Percentiles rank a stretch among this genome's conserved stretches.
These are phyloP conservation scores for Pseudonitzschia pungens DNA, from an alignment of 108 stramenopile species.

Conservation along the genomic window DNA sequence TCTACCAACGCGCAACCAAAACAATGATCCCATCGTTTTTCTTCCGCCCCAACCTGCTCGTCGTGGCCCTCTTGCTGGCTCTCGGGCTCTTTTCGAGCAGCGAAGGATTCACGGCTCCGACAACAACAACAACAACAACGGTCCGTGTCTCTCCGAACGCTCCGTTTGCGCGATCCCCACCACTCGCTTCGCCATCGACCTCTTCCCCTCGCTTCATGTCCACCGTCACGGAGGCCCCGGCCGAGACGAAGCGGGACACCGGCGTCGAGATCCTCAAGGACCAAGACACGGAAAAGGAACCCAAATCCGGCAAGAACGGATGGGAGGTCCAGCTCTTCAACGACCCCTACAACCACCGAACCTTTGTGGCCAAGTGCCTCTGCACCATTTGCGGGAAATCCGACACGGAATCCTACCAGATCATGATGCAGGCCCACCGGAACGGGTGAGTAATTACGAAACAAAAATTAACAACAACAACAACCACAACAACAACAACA, in stretches of 20 bases:
- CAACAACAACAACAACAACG: too few species aligned
- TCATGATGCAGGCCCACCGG: slow-evolving; percentile 81
- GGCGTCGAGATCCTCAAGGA: slow-evolving; percentile 17
- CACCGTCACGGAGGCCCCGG: slow-evolving; percentile 27
- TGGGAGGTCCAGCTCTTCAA: slow-evolving; percentile 74
- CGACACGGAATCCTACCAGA: slow-evolving; percentile 54
- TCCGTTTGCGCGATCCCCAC: neutral
- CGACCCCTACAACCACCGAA: slow-evolving; percentile 78
- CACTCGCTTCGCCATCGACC: neutral
- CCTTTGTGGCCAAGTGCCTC: slow-evolving; percentile 71
- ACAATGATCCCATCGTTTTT: neutral
- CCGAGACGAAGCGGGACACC: slow-evolving; percentile 10
- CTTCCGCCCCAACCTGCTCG: neutral
- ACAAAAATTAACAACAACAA: too few species aligned
- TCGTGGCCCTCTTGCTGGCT: neutral
- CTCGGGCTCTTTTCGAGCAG: neutral
- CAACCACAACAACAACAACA: too few species aligned
- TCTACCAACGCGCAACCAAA: neutral
- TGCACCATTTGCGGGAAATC: slow-evolving; percentile 50
- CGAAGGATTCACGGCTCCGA: neutral
- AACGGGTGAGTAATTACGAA: slow-evolving; percentile 32
- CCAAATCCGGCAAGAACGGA: slow-evolving; percentile 23
- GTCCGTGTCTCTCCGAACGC: neutral
- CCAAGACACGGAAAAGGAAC: slow-evolving; percentile 13
- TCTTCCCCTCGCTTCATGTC: neutral